Evolutionary conservation across 2,329 filamentous ascomycete species (phyloP).

Genomic region (Penicillium italicum): DNA sequence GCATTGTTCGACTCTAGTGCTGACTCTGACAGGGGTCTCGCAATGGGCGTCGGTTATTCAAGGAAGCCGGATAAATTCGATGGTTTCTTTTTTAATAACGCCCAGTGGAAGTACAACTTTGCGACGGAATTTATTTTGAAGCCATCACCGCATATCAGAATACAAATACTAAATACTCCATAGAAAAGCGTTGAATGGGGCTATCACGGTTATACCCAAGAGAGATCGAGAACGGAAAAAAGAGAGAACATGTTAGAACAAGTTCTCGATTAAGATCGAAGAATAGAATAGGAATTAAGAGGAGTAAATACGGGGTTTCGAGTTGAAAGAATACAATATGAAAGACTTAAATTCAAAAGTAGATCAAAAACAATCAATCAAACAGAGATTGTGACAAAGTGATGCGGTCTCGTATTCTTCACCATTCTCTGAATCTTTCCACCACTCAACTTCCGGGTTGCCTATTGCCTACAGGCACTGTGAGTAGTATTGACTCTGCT

Average conservation of each 20-base stretch:
- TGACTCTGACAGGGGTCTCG: neutral
- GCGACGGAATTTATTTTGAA: neutral
- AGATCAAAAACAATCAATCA: neutral
- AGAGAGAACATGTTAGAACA: neutral
- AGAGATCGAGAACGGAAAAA: no score
- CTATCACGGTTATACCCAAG: neutral
- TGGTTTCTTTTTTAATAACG: neutral
- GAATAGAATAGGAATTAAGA: neutral
- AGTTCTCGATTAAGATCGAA: neutral
- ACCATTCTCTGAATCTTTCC: neutral
- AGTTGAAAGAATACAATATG: neutral
- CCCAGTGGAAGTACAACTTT: neutral
- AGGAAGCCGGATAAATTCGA: neutral
- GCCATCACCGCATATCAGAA: neutral
- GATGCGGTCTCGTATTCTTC: neutral
- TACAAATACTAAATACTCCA: neutral
- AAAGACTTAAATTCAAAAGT: neutral
- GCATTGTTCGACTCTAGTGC: neutral
- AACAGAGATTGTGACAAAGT: neutral
- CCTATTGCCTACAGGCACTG: conserved; percentile 33
- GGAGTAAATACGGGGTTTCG: neutral
- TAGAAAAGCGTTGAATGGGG: neutral
- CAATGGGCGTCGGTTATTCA: neutral
- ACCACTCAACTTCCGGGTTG: no score
- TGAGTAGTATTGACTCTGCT: conserved; percentile 36